Conservation (phyloP, 1,284 basidiomycete genomes). For the Cerrena zonata region DNA sequence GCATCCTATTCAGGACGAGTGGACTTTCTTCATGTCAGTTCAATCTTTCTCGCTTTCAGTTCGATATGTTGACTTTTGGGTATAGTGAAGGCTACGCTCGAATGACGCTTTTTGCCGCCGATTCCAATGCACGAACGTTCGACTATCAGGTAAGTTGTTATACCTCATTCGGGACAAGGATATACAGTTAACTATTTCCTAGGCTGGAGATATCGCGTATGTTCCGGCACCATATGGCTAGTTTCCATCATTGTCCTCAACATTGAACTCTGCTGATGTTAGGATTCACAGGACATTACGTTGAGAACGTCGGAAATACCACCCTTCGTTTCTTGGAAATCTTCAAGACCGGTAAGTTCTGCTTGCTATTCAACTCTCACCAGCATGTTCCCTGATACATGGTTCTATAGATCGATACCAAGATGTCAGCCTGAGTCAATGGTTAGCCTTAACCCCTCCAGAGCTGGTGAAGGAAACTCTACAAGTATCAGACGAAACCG, state of each 20-base stretch:
- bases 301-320: slow-evolving; percentile 64
- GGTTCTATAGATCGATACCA: slow-evolving; percentile 41
- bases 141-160: slow-evolving; percentile 45
- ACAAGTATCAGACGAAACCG: slow-evolving; percentile 42
- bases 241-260: slow-evolving; percentile 5
- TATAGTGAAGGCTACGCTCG: slow-evolving; percentile 51
- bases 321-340: slow-evolving; percentile 59
- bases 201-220: slow-evolving; percentile 30
- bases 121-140: slow-evolving; percentile 60
- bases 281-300: slow-evolving; percentile 46
- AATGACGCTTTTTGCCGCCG: slow-evolving; percentile 59
- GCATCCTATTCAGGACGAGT: slow-evolving; percentile 67
- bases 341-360: slow-evolving; percentile 43
- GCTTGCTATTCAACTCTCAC: background rate
- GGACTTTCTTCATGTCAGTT: slow-evolving; percentile 29
- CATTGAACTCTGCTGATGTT: background rate
- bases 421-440: slow-evolving; percentile 52
- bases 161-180: slow-evolving; percentile 15
- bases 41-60: background rate
- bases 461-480: slow-evolving; percentile 54
- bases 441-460: slow-evolving; percentile 58
- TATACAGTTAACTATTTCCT: slow-evolving; percentile 6
- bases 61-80: background rate
- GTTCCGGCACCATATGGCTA: slow-evolving; percentile 47
- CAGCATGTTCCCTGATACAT: background rate